Conservation (phyloP, 2,329 filamentous ascomycete species). For the Hypoxylon sp. region DNA sequence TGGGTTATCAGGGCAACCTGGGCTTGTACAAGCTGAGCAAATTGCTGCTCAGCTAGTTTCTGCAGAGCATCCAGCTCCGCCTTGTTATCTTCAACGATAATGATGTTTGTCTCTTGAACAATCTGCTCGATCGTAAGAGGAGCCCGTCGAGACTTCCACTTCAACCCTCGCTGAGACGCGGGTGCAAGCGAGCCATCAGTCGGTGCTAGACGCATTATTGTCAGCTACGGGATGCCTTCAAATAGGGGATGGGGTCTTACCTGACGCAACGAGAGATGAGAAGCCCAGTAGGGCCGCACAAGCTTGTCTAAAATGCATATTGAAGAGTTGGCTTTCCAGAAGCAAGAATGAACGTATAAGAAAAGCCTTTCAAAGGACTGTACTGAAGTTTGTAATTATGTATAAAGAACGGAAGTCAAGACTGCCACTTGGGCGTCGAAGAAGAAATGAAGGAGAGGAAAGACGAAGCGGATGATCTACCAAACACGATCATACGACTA, state of each 20-base stretch:
- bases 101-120: slow-evolving; percentile 57
- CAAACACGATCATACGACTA: slow-evolving; percentile 39
- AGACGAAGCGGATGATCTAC: slow-evolving; percentile 42
- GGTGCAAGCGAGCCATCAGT: slow-evolving; percentile 41
- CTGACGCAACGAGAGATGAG: slow-evolving; percentile 46
- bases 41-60: slow-evolving; percentile 56
- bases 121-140: slow-evolving; percentile 52
- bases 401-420: slow-evolving; percentile 44
- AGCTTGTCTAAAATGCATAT: slow-evolving; percentile 44
- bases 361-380: slow-evolving; percentile 51
- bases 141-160: slow-evolving; percentile 48
- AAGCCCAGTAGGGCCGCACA: slow-evolving; percentile 46
- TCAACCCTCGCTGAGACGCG: slow-evolving; percentile 43
- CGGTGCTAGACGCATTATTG: slow-evolving; percentile 43
- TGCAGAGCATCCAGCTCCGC: slow-evolving; percentile 56
- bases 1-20: slow-evolving; percentile 57
- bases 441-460: slow-evolving; percentile 32
- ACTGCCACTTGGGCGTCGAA: slow-evolving; percentile 42
- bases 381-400: slow-evolving; percentile 31
- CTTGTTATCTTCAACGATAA: slow-evolving; percentile 57
- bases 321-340: slow-evolving; percentile 47
- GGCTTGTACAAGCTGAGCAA: slow-evolving; percentile 57
- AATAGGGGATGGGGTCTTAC: slow-evolving; percentile 31
- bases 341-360: slow-evolving; percentile 48
- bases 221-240: slow-evolving; percentile 35